A percentile compares a stretch with the other conserved stretches of the same genome.
Conservation (phyloP, 1,284 basidiomycete species). For the Naganishia sp. region DNA sequence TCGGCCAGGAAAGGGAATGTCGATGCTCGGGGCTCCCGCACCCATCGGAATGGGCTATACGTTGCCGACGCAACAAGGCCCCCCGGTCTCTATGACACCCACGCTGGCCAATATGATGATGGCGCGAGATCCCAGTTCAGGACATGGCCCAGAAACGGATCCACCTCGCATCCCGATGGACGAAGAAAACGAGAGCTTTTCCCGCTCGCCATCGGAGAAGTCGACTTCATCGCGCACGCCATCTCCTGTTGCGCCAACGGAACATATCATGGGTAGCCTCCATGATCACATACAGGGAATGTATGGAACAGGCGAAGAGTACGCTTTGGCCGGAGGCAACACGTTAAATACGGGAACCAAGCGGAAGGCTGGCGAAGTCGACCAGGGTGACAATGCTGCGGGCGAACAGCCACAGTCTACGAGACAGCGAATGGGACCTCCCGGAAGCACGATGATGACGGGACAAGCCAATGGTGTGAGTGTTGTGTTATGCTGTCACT, state of each 20-base stretch:
- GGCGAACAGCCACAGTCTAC: neutral
- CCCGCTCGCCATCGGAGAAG: slow-evolving; percentile 30
- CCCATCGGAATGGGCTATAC: slow-evolving; percentile 29
- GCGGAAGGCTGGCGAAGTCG: slow-evolving; percentile 19
- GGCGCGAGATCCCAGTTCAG: slow-evolving; percentile 21
- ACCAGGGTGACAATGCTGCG: neutral
- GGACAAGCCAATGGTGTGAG: slow-evolving; percentile 3
- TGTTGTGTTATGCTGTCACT: neutral
- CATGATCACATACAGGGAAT: slow-evolving; percentile 30
- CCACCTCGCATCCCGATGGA: neutral
- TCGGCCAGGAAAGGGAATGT: slow-evolving; percentile 22
- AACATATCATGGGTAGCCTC: slow-evolving; percentile 29
- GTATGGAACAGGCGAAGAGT: slow-evolving; percentile 13
- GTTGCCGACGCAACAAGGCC: slow-evolving; percentile 1
- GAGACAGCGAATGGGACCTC: slow-evolving; percentile 5
- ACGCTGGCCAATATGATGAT: slow-evolving; percentile 26
- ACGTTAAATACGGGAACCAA: slow-evolving; percentile 26
- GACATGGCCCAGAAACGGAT: slow-evolving; percentile 15
- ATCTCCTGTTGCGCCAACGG: slow-evolving; percentile 36
- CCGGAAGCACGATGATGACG: neutral
- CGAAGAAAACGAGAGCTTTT: slow-evolving; percentile 21
- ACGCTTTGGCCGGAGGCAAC: slow-evolving; percentile 19
- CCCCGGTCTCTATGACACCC: slow-evolving; percentile 16
- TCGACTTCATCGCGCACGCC: slow-evolving; percentile 36
- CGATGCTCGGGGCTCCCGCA: slow-evolving; percentile 8